phyloP scores from a whole-genome alignment of 106 monocot species.

The Agapanthus africanus region DNA sequence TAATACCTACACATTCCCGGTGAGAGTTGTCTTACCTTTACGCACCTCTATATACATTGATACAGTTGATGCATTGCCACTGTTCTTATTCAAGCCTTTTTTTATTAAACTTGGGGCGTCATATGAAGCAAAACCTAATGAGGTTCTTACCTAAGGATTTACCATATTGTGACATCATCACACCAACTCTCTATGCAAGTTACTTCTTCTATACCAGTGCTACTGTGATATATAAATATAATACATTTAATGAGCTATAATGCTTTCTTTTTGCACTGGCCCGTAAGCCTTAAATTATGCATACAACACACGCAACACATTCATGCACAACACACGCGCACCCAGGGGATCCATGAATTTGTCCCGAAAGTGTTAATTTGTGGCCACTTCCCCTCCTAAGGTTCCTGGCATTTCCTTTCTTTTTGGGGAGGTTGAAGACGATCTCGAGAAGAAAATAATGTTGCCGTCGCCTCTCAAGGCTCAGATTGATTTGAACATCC shows the following conservation, averaged over 20 bases:
- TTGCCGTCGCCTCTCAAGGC: slow-evolving; percentile 51
- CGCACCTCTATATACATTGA: too few species aligned
- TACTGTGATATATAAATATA: neutral
- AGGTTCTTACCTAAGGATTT: neutral
- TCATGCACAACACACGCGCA: too few species aligned
- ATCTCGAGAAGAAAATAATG: slow-evolving; percentile 17
- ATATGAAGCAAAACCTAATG: neutral
- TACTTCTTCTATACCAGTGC: neutral
- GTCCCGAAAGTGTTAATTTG: too few species aligned
- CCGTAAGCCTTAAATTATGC: too few species aligned
- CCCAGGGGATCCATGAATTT: too few species aligned
- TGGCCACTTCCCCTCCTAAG: too few species aligned
- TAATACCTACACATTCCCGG: too few species aligned
- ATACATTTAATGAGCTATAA: neutral
- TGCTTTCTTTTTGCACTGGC: too few species aligned
- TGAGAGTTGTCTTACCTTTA: too few species aligned
- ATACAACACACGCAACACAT: too few species aligned
- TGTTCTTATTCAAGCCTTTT: neutral
- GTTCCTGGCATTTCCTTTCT: neutral
- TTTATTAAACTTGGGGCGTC: neutral
- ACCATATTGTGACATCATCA: neutral
- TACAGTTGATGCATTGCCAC: neutral
- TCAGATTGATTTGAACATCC: slow-evolving; percentile 81
- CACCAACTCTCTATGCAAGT: neutral
- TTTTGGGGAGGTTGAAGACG: slow-evolving; percentile 32